These are phyloP conservation scores for Eugenia klotzschiana DNA, from an alignment of 441 rosid genomes.

Conservation along the genomic window DNA sequence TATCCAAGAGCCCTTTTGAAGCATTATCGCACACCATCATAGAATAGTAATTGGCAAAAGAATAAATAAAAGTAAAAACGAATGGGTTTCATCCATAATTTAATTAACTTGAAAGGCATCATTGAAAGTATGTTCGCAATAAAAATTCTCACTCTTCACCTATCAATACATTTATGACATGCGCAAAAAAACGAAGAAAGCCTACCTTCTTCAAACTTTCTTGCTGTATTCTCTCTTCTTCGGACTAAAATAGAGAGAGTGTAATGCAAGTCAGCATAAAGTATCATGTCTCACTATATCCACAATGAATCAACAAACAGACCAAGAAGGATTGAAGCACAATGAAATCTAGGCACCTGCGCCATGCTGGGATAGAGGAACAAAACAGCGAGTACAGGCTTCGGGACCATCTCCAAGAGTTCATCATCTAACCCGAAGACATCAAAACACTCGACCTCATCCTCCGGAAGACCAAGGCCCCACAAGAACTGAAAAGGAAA, in stretches of 20 bases:
- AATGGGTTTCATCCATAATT: neutral
- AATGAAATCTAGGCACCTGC: slow-evolving; percentile 23
- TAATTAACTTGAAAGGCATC: neutral
- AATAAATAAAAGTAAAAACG: neutral
- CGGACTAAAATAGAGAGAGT: slow-evolving; percentile 29
- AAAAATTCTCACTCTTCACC: neutral
- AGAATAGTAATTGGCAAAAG: neutral
- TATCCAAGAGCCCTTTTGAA: neutral
- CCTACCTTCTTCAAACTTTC: slow-evolving; percentile 36
- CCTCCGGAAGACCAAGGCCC: slow-evolving; percentile 62
- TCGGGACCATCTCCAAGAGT: slow-evolving; percentile 73
- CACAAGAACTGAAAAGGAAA: slow-evolving; percentile 51
- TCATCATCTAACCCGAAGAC: slow-evolving; percentile 85
- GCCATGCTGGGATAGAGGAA: slow-evolving; percentile 71
- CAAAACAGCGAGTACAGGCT: slow-evolving; percentile 82
- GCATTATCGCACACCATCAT: neutral
- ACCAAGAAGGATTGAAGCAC: neutral
- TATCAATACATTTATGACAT: neutral
- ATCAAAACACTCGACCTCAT: slow-evolving; percentile 68
- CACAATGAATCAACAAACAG: neutral
- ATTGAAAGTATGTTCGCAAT: neutral
- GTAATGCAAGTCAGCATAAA: slow-evolving; percentile 1
- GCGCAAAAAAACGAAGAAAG: neutral
- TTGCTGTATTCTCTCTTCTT: slow-evolving; percentile 63
- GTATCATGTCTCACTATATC: neutral